Conservation (phyloP, 164 flowering plant genomes). For the Malania oleifera region DNA sequence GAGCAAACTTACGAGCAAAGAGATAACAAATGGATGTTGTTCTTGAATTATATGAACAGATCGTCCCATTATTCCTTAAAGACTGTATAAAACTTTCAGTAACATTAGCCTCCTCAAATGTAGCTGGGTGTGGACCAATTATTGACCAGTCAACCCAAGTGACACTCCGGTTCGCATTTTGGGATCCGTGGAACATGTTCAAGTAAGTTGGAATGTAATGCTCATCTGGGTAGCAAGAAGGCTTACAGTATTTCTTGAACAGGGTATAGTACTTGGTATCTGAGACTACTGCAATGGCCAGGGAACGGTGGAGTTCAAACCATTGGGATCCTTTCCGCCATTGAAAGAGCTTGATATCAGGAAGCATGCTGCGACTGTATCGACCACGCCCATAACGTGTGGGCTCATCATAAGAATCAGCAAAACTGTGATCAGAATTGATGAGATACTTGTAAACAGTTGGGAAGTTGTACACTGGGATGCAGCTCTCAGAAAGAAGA, state of each 20-base stretch:
- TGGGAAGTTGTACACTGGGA: conserved; percentile 64
- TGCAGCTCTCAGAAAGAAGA: conserved; percentile 88
- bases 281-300: conserved; percentile 56
- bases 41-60: conserved; percentile 52
- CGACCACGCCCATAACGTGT: conserved; percentile 87
- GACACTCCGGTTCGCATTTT: conserved; percentile 58
- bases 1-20: conserved; percentile 64
- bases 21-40: conserved; percentile 42
- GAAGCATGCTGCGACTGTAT: conserved; percentile 67
- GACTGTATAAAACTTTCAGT: conserved; percentile 51
- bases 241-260: conserved; percentile 63
- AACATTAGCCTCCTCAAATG: conserved; percentile 36
- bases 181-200: conserved; percentile 56
- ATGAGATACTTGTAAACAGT: conserved; percentile 69
- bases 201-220: conserved; percentile 74
- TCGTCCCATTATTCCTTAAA: conserved; percentile 57
- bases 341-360: conserved; percentile 55
- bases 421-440: conserved; percentile 55
- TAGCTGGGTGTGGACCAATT: conserved; percentile 77
- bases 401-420: conserved; percentile 77
- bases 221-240: conserved; percentile 90
- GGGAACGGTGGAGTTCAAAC: conserved; percentile 63
- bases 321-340: conserved; percentile 97
- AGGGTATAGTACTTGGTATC: conserved; percentile 68
- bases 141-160: conserved; percentile 91